phyloP scores from a whole-genome alignment of 805 yeast species.

The Candida broadrunensis region DNA sequence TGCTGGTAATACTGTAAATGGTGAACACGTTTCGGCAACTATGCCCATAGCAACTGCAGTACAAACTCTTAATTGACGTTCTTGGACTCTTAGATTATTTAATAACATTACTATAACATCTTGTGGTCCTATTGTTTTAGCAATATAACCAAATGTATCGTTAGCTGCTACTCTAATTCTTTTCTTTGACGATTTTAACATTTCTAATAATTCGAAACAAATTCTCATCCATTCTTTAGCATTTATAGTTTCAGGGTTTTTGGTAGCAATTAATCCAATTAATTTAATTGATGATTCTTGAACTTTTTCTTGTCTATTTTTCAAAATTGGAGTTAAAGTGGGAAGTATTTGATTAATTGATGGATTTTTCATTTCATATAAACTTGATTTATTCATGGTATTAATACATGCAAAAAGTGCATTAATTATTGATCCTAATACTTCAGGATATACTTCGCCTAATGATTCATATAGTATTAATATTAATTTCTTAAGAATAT shows the following conservation, averaged over 20 bases:
- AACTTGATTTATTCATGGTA: constrained; percentile 53
- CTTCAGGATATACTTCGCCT: constrained; percentile 95
- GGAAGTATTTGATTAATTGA: constrained; percentile 82
- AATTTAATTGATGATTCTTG: constrained; percentile 78
- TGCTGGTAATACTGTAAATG: constrained; percentile 92
- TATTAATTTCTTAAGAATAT: constrained; percentile 63
- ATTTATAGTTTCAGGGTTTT: constrained; percentile 76
- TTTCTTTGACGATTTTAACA: constrained; percentile 77
- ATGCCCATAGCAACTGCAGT: constrained; percentile 98
- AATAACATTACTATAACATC: constrained; percentile 84
- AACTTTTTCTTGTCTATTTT: constrained; percentile 86
- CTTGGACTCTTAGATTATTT: constrained; percentile 86
- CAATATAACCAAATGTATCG: constrained; percentile 85
- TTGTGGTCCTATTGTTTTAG: constrained; percentile 92
- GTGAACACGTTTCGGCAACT: constrained; percentile 89
- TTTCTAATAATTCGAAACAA: constrained; percentile 84
- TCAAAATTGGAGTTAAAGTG: constrained; percentile 83
- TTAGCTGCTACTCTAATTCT: constrained; percentile 82
- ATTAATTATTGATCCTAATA: constrained; percentile 76
- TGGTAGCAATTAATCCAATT: constrained; percentile 78
- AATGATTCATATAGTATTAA: constrained; percentile 82
- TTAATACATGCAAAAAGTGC: constrained; percentile 66
- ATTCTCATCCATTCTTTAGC: constrained; percentile 98
- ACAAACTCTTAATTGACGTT: constrained; percentile 93
- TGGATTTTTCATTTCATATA: constrained; percentile 58